Evolutionary conservation across 805 yeast species (phyloP), one percentile per base, ranked within the genome.

Genomic region (Nematodospora valgi): DNA sequence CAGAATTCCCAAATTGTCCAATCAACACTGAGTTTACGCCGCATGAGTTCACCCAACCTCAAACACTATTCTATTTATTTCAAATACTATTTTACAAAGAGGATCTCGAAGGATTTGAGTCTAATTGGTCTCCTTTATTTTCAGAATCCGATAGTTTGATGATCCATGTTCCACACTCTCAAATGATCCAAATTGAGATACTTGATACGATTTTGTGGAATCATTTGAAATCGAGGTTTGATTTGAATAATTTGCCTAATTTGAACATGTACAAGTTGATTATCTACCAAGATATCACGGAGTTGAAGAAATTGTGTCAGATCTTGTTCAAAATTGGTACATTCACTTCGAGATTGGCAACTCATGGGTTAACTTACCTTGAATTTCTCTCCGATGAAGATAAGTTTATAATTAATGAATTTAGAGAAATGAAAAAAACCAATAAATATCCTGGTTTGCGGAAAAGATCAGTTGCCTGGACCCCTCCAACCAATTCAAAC

Each of bases 1-100:
- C 49, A 2, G 47, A 45, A 27, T 44, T 56, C 15, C 56, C 58
- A 6, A 32, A 28, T 6, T 46, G 48, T 17, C 49, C 52, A 3
- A n/a, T 52, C 2, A 11, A 15, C 2, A 26, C 38, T 9, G 30
- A 34, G 11, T 28, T 42, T 2, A 23, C 28, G 3, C 23, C 42
- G 7, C 20, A 32, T 6, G 49, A 46, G 13, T 34, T 55, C 7
- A 35, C 42, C 14, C 33, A 39, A 23, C 53, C 56, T 1, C 9
- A 4, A n/a, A 41, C 31, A 4, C 34, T 54, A 19, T 38, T 18
- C 25, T 21, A 39, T 20, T 12, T 52, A 11, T 43, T 49, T 13
- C 22, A 15, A 12, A 20, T 44, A 9, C 32, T 54, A 14, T 35
- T 50, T 11, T 37, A 46, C 29, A 36, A 42, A 3, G 52, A 51